Evolutionary conservation across 768 basidiomycete genomes (phyloP).

Genomic region (Kwoniella dejecticola): DNA sequence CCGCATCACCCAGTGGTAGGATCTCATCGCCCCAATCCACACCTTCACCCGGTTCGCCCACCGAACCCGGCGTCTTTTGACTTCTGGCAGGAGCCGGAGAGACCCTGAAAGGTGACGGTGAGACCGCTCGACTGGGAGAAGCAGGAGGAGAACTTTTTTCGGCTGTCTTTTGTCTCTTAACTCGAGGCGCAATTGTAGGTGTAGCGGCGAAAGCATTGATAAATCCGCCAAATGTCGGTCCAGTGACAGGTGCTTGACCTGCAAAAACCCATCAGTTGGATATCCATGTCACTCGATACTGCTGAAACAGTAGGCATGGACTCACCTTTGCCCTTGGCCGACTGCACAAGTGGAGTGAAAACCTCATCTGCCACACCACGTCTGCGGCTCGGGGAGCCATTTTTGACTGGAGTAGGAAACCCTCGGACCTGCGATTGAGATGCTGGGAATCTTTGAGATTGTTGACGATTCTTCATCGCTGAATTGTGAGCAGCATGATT

Average conservation of each 20-base stretch:
- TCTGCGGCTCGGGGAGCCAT: slow-evolving; percentile 24
- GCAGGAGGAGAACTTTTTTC: slow-evolving; percentile 14
- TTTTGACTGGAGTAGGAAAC: slow-evolving; percentile 21
- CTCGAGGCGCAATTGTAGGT: slow-evolving; percentile 14
- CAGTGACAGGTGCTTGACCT: slow-evolving; percentile 22
- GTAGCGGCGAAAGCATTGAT: slow-evolving; percentile 40
- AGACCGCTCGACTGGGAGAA: slow-evolving; percentile 7
- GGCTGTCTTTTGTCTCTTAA: slow-evolving; percentile 37
- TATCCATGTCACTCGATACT: no score
- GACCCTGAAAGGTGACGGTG: slow-evolving; percentile 11
- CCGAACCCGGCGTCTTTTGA: slow-evolving; percentile 5
- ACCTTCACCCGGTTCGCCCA: slow-evolving; percentile 10
- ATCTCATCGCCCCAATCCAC: slow-evolving; percentile 13
- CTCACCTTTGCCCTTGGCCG: slow-evolving; percentile 38
- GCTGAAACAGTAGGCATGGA: no score
- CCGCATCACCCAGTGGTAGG: not conserved
- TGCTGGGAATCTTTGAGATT: slow-evolving; percentile 15
- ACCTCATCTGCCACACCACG: slow-evolving; percentile 8
- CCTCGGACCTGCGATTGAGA: slow-evolving; percentile 19
- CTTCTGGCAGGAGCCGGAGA: not conserved
- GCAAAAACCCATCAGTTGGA: no score
- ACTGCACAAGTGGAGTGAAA: slow-evolving; percentile 17
- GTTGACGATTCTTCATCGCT: slow-evolving; percentile 23
- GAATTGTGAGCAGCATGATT: slow-evolving; percentile 29
- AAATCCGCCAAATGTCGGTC: slow-evolving; percentile 31